Percentiles rank a stretch among this genome's conserved stretches.
Evolutionary conservation across 345 rosid genomes (phyloP).

Genomic region (Erysimum cheiranthoides): DNA sequence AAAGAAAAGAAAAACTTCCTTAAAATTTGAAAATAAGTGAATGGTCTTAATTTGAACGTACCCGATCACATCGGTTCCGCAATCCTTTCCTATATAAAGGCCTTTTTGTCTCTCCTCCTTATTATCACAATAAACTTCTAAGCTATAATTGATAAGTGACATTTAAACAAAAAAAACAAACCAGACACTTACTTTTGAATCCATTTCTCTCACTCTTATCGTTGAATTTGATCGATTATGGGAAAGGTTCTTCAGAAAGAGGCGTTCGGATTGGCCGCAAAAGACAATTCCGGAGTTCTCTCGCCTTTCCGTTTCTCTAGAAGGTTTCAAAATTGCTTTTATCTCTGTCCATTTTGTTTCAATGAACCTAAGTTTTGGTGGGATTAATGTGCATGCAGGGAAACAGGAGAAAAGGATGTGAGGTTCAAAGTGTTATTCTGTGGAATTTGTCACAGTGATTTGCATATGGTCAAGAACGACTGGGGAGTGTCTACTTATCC

Average conservation of each 20-base stretch:
- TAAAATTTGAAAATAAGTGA: neutral
- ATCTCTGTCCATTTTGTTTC: neutral
- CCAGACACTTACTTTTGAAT: neutral
- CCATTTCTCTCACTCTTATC: constrained; percentile 10
- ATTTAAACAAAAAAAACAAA: constrained; percentile 1
- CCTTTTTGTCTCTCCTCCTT: constrained; percentile 21
- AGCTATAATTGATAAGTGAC: neutral
- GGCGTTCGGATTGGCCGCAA: constrained; percentile 62
- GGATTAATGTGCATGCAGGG: constrained; percentile 52
- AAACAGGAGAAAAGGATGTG: constrained; percentile 70
- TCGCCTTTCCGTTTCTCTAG: constrained; percentile 59
- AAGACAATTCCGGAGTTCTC: constrained; percentile 53
- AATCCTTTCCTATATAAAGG: constrained; percentile 33
- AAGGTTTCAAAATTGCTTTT: constrained; percentile 43
- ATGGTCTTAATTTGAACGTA: constrained; percentile 38
- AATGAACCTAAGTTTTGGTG: neutral
- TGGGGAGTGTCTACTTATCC: constrained; percentile 64
- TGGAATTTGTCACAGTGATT: constrained; percentile 78
- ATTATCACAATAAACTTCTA: constrained; percentile 19
- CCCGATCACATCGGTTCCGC: constrained; percentile 23
- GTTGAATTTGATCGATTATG: constrained; percentile 28
- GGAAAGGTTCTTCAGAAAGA: constrained; percentile 32
- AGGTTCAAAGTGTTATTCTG: constrained; percentile 66
- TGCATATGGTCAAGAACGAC: constrained; percentile 54
- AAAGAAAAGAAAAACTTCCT: neutral